These are phyloP conservation scores for Aureobasidium zeae DNA, from an alignment of 2,329 filamentous ascomycete genomes.

Conservation along the genomic window DNA sequence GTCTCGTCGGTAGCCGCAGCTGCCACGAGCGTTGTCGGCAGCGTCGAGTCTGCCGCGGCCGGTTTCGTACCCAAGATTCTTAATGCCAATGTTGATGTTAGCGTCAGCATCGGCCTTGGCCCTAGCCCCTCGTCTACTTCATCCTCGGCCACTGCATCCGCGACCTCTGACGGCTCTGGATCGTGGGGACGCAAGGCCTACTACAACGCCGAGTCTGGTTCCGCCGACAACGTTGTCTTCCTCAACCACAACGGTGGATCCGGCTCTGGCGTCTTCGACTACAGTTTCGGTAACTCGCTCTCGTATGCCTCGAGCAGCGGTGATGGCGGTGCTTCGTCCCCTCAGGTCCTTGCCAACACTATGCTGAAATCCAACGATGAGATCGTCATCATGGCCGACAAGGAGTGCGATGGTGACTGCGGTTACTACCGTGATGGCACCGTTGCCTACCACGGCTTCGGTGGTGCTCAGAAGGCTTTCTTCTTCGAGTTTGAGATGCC, in stretches of 20 bases:
- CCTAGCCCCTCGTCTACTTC: constrained; percentile 16
- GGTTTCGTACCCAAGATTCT: constrained; percentile 12
- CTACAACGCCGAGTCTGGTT: constrained; percentile 29
- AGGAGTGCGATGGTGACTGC: constrained; percentile 40
- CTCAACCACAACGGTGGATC: constrained; percentile 49
- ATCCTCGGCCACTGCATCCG: constrained; percentile 17
- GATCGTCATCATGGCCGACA: constrained; percentile 43
- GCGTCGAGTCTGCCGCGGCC: constrained; percentile 20
- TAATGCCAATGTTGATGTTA: constrained; percentile 4
- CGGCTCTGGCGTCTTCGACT: constrained; percentile 47
- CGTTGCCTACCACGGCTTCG: constrained; percentile 56
- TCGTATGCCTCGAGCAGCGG: constrained; percentile 45
- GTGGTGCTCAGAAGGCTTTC: constrained; percentile 61
- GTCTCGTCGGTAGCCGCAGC: constrained; percentile 19
- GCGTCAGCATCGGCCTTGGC: constrained; percentile 3
- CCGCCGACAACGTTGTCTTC: constrained; percentile 47
- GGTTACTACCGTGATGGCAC: constrained; percentile 29
- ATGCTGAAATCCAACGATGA: constrained; percentile 43
- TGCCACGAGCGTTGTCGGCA: constrained; percentile 15
- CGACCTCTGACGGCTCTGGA: constrained; percentile 20
- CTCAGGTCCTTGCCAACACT: constrained; percentile 42
- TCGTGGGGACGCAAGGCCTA: constrained; percentile 30
- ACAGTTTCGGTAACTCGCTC: constrained; percentile 48
- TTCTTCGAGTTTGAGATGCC: constrained; percentile 69
- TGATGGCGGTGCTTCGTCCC: constrained; percentile 37